Evolutionary conservation across 495 filamentous ascomycete genomes (phyloP).

Genomic region (Hyphodiscus hymeniophilus): DNA sequence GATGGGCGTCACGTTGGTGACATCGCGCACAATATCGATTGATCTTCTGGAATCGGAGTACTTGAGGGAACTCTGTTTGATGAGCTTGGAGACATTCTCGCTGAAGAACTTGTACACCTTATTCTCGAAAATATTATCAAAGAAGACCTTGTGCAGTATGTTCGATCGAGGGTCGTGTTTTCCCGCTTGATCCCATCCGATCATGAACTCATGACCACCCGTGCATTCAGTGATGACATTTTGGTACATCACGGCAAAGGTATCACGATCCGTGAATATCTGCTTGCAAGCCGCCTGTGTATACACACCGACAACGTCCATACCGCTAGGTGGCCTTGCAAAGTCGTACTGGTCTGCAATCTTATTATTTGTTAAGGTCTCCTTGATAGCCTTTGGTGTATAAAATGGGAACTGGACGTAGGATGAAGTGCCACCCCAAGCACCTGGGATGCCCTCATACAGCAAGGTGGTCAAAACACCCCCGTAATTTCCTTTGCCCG

Average conservation of each 20-base stretch:
- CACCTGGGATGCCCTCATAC: no score
- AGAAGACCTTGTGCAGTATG: slow-evolving; percentile 31
- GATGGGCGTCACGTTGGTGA: slow-evolving; percentile 58
- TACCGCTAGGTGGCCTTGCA: slow-evolving; percentile 22
- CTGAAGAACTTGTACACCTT: slow-evolving; percentile 29
- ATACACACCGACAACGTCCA: slow-evolving; percentile 26
- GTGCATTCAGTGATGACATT: slow-evolving; percentile 28
- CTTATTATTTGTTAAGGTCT: no score
- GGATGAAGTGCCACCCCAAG: no score
- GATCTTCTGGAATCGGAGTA: slow-evolving; percentile 24
- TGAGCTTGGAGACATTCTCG: slow-evolving; percentile 25
- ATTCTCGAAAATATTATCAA: slow-evolving; percentile 31
- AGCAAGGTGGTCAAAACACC: no score
- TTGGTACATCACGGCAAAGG: slow-evolving; percentile 33
- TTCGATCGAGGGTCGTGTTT: slow-evolving; percentile 25
- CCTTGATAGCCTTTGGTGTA: no score
- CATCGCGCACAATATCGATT: slow-evolving; percentile 35
- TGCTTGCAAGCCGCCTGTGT: slow-evolving; percentile 32
- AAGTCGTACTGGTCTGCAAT: slow-evolving; percentile 29
- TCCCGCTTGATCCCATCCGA: slow-evolving; percentile 32
- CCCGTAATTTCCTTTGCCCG: slow-evolving; percentile 28
- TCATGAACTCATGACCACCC: slow-evolving; percentile 32
- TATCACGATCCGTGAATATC: slow-evolving; percentile 31
- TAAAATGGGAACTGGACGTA: no score
- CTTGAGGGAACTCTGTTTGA: slow-evolving; percentile 28